Conservation (phyloP, 495 filamentous ascomycete species). For the Penicillium simplicissimum region DNA sequence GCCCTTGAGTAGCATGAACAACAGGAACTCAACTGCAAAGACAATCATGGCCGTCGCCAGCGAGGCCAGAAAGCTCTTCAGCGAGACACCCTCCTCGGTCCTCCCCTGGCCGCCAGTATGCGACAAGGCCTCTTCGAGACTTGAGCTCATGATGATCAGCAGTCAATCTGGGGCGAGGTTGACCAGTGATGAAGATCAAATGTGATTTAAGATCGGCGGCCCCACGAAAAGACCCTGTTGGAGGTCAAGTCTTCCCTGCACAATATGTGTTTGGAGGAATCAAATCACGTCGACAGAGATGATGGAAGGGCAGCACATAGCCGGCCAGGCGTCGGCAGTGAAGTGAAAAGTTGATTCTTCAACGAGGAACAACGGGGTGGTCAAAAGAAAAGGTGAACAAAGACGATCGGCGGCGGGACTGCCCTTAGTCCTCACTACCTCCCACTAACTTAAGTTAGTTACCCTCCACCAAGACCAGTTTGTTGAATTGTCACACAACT, state of each 20-base stretch:
- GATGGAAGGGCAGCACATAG: neutral
- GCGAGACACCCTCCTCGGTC: constrained; percentile 47
- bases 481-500: constrained; percentile 12
- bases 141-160: constrained; percentile 31
- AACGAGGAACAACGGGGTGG: neutral
- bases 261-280: neutral
- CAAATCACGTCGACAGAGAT: neutral
- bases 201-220: constrained; percentile 7
- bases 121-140: constrained; percentile 40
- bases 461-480: neutral
- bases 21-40: constrained; percentile 73
- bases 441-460: constrained; percentile 7
- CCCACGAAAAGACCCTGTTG: neutral
- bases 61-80: constrained; percentile 71
- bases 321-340: neutral
- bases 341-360: neutral
- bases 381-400: constrained; percentile 20
- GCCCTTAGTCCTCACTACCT: neutral
- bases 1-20: constrained; percentile 76
- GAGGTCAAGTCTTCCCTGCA: constrained; percentile 1
- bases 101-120: constrained; percentile 42
- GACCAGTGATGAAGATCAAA: neutral
- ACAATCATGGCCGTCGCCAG: constrained; percentile 67
- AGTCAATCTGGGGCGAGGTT: constrained; percentile 3
- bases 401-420: constrained; percentile 17